phyloP scores from a whole-genome alignment of 139 green algal species.

The Volvox africanus region DNA sequence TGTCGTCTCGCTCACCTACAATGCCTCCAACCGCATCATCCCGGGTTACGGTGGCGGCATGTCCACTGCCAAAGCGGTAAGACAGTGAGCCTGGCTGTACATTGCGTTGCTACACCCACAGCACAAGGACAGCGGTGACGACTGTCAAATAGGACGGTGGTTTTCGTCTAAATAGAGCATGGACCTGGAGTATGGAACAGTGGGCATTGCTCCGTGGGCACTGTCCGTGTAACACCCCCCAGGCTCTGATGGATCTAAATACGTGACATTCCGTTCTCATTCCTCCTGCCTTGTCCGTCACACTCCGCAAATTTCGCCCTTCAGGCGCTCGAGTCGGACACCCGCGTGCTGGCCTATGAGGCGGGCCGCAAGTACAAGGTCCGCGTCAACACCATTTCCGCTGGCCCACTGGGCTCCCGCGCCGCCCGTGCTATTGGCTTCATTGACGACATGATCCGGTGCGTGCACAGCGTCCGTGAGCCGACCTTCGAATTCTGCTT shows the following conservation, averaged over 20 bases:
- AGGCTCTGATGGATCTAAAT: no score
- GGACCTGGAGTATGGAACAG: no score
- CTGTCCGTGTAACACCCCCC: no score
- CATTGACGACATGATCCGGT: conserved; percentile 99
- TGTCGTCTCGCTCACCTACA: conserved; percentile 96
- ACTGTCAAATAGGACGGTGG: no score
- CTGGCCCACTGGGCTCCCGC: conserved; percentile 92
- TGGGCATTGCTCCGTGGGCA: no score
- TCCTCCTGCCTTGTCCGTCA: no score
- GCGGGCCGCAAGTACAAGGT: conserved; percentile 93
- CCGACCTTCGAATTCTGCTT: not conserved
- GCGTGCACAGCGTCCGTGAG: not conserved
- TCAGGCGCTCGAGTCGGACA: conserved; percentile 96
- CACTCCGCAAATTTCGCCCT: no score
- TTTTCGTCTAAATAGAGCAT: no score
- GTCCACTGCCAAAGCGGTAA: conserved; percentile 94
- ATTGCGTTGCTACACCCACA: no score
- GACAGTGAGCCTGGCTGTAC: not conserved
- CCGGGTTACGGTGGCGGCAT: conserved; percentile 99
- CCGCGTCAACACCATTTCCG: conserved; percentile 89
- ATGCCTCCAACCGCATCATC: conserved; percentile 92
- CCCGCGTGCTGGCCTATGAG: conserved; percentile 96
- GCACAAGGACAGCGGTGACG: no score
- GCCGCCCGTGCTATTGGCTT: conserved; percentile 99
- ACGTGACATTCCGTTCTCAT: no score